A percentile compares a stretch with the other conserved stretches of the same genome.
Conservation (phyloP, 2,329 filamentous ascomycete genomes). For the Curvularia spicifera region DNA sequence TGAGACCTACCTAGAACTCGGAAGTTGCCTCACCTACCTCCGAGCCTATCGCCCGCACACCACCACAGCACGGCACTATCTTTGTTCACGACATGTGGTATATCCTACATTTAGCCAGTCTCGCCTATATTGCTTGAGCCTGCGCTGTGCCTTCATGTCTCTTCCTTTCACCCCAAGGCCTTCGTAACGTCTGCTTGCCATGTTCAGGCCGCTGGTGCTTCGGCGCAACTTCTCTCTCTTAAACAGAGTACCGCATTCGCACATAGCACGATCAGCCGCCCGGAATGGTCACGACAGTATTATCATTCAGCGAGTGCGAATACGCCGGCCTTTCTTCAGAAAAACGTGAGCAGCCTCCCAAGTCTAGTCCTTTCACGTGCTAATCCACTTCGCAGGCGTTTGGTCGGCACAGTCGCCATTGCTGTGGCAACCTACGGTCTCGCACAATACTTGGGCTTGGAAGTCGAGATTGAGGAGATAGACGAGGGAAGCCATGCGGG, state of each 20-base stretch:
- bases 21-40: constrained; percentile 21
- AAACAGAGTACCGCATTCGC: constrained; percentile 32
- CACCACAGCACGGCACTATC: not conserved
- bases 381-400: constrained; percentile 28
- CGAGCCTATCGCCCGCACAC: constrained; percentile 8
- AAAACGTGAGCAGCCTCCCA: constrained; percentile 36
- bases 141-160: constrained; percentile 29
- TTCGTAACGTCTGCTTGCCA: constrained; percentile 34
- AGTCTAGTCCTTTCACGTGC: constrained; percentile 5
- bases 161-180: constrained; percentile 13
- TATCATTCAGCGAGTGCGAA: constrained; percentile 50
- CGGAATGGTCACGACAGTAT: constrained; percentile 42
- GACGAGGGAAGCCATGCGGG: constrained; percentile 14
- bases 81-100: not conserved
- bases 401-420: constrained; percentile 33
- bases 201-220: constrained; percentile 49
- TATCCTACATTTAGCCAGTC: not conserved
- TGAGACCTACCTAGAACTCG: constrained; percentile 18
- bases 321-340: constrained; percentile 48
- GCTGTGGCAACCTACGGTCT: constrained; percentile 28
- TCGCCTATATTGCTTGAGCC: constrained; percentile 2
- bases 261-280: constrained; percentile 34
- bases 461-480: constrained; percentile 32
- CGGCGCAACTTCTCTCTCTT: constrained; percentile 49
- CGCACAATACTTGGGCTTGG: constrained; percentile 32